These are phyloP conservation scores for Phyllosticta citribraziliensis DNA, from an alignment of 2,329 filamentous ascomycete genomes.

Conservation along the genomic window DNA sequence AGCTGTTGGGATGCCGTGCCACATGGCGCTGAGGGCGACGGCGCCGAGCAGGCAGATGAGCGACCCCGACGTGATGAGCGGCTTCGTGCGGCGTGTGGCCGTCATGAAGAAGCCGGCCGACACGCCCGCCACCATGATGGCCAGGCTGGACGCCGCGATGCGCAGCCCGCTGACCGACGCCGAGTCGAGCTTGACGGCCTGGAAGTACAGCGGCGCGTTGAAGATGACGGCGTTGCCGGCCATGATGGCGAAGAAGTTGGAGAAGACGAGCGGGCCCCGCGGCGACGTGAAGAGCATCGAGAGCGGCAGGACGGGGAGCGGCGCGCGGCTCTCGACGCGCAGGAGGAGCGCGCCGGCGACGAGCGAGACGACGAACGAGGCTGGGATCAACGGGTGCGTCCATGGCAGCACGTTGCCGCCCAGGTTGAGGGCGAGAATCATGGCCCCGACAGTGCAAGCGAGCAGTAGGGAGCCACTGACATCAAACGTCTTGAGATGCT, in stretches of 20 bases:
- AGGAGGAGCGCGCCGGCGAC: slow-evolving; percentile 33
- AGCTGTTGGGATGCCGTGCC: slow-evolving; percentile 29
- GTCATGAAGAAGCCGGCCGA: slow-evolving; percentile 35
- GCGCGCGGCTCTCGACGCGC: slow-evolving; percentile 27
- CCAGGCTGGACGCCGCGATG: slow-evolving; percentile 54
- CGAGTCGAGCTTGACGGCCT: slow-evolving; percentile 41
- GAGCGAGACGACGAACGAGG: slow-evolving; percentile 33
- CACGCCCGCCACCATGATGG: slow-evolving; percentile 32
- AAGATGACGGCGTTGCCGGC: slow-evolving; percentile 52
- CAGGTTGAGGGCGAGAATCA: slow-evolving; percentile 43
- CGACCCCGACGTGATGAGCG: slow-evolving; percentile 31
- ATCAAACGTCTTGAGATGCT: slow-evolving; percentile 41
- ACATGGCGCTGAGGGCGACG: slow-evolving; percentile 27
- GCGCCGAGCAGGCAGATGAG: slow-evolving; percentile 28
- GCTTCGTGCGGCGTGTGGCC: slow-evolving; percentile 32
- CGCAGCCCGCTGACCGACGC: slow-evolving; percentile 64
- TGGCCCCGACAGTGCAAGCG: slow-evolving; percentile 35
- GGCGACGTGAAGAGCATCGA: slow-evolving; percentile 37
- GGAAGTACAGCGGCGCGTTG: slow-evolving; percentile 61
- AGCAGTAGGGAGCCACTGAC: slow-evolving; percentile 39
- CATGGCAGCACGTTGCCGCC: slow-evolving; percentile 44
- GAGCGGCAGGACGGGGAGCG: slow-evolving; percentile 41
- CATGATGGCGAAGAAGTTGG: slow-evolving; percentile 42
- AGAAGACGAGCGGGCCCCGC: slow-evolving; percentile 40
- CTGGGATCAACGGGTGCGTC: slow-evolving; percentile 41